Conservation (phyloP, 805 yeast genomes). For the Candida insectorum region DNA sequence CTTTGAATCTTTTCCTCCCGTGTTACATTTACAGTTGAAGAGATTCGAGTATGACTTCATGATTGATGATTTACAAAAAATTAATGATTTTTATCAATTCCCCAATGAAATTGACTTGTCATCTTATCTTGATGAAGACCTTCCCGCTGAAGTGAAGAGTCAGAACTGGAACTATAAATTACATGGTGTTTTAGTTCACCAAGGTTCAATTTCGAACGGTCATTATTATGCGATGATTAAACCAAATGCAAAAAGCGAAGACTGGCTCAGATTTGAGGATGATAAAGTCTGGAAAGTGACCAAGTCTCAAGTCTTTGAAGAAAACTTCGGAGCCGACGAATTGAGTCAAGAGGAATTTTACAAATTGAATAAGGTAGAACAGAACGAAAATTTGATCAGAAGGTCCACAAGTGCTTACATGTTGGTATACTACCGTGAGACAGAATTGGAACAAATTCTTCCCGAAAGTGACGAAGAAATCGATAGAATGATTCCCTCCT, state of each 20-base stretch:
- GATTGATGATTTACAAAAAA: slow-evolving; percentile 82
- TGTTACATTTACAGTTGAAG: slow-evolving; percentile 87
- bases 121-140: slow-evolving; percentile 68
- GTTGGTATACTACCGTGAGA: slow-evolving; percentile 85
- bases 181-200: slow-evolving; percentile 93
- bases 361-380: slow-evolving; percentile 55
- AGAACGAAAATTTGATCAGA: slow-evolving; percentile 58
- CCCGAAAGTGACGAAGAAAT: slow-evolving; percentile 52
- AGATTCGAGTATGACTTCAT: slow-evolving; percentile 92
- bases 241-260: slow-evolving; percentile 59
- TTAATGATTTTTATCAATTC: slow-evolving; percentile 88
- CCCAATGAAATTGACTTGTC: slow-evolving; percentile 78
- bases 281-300: slow-evolving; percentile 91
- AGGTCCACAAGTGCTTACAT: slow-evolving; percentile 95
- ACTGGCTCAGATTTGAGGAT: slow-evolving; percentile 93
- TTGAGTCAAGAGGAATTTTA: slow-evolving; percentile 46
- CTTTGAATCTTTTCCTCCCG: slow-evolving; percentile 87
- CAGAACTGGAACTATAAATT: slow-evolving; percentile 76
- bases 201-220: slow-evolving; percentile 94
- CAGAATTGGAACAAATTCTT: slow-evolving; percentile 54
- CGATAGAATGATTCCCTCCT: slow-evolving; percentile 46
- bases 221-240: slow-evolving; percentile 94
- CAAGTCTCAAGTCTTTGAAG: slow-evolving; percentile 80
- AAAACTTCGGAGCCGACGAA: slow-evolving; percentile 82
- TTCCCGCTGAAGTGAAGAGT: slow-evolving; percentile 33